phyloP scores from a whole-genome alignment of 2,329 filamentous ascomycete genomes.

The Pestalotiopsis fici region DNA sequence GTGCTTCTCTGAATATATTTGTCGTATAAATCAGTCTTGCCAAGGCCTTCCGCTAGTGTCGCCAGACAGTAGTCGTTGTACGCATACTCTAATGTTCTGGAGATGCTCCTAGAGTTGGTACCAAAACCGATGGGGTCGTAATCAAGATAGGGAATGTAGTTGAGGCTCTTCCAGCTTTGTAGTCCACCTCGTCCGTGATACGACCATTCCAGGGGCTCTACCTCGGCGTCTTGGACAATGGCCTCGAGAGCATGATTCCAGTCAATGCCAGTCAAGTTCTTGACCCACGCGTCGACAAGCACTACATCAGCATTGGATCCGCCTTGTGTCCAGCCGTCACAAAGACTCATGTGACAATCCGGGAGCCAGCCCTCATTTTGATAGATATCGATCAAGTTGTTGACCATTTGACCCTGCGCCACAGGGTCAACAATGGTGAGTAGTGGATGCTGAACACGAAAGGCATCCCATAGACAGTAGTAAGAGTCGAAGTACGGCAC shows the following conservation, averaged over 20 bases:
- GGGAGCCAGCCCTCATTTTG: slow-evolving; percentile 65
- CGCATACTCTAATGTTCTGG: slow-evolving; percentile 67
- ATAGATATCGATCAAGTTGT: slow-evolving; percentile 67
- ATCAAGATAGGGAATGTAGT: slow-evolving; percentile 67
- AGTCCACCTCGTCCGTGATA: slow-evolving; percentile 67
- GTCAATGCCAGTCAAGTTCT: slow-evolving; percentile 59
- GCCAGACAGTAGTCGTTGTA: slow-evolving; percentile 65
- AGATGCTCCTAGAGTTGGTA: slow-evolving; percentile 65
- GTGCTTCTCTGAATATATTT: slow-evolving; percentile 54
- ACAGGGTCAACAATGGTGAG: slow-evolving; percentile 64
- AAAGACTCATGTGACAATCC: slow-evolving; percentile 69
- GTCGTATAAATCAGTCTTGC: slow-evolving; percentile 37
- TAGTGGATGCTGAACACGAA: slow-evolving; percentile 62
- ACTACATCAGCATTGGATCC: slow-evolving; percentile 69
- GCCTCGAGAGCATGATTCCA: slow-evolving; percentile 66
- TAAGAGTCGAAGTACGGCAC: slow-evolving; percentile 66
- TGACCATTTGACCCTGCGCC: slow-evolving; percentile 61
- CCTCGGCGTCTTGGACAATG: slow-evolving; percentile 64
- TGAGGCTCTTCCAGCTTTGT: slow-evolving; percentile 62
- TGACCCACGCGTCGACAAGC: slow-evolving; percentile 62
- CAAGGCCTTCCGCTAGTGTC: slow-evolving; percentile 40
- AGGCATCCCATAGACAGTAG: slow-evolving; percentile 63
- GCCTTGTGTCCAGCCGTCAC: slow-evolving; percentile 67
- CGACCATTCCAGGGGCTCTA: slow-evolving; percentile 62
- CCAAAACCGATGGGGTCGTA: slow-evolving; percentile 60